Evolutionary conservation across 2,329 filamentous ascomycete genomes (phyloP).

Genomic region (Penicillium griseofulvum): DNA sequence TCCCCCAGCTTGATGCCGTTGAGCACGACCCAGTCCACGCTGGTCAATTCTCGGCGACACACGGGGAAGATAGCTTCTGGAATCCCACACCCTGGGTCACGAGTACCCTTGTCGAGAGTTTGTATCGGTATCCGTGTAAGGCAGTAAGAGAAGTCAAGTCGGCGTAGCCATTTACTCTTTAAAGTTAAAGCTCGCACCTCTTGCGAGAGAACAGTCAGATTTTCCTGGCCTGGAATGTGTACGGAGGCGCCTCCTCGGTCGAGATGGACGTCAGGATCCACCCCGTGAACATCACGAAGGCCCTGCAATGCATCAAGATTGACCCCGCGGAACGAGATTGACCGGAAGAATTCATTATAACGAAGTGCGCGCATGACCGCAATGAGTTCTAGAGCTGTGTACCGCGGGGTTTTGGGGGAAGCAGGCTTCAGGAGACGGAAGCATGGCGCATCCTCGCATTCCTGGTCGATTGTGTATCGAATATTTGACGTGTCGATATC

Average conservation of each 20-base stretch:
- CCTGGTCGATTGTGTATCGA: constrained; percentile 59
- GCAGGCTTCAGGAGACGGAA: constrained; percentile 63
- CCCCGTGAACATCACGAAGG: constrained; percentile 58
- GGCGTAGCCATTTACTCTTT: constrained; percentile 61
- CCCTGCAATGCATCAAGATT: constrained; percentile 64
- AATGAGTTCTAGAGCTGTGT: constrained; percentile 62
- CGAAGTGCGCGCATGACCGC: constrained; percentile 67
- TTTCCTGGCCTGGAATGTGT: constrained; percentile 52
- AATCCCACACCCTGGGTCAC: constrained; percentile 66
- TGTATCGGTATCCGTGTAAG: constrained; percentile 57
- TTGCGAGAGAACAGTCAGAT: constrained; percentile 62
- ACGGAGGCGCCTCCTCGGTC: constrained; percentile 59
- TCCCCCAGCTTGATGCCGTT: constrained; percentile 70
- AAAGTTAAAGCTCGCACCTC: constrained; percentile 66
- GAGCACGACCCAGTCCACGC: constrained; percentile 68
- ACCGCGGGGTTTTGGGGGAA: constrained; percentile 49
- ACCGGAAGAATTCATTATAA: constrained; percentile 67
- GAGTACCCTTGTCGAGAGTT: constrained; percentile 47
- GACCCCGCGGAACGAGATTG: constrained; percentile 65
- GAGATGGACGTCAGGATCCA: constrained; percentile 60
- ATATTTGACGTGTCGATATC: constrained; percentile 66
- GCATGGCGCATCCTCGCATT: constrained; percentile 64
- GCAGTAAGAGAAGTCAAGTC: constrained; percentile 64
- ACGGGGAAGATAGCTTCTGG: constrained; percentile 67
- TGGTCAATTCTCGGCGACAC: constrained; percentile 65